Percentiles rank a stretch among this genome's conserved stretches.
Evolutionary conservation across 768 basidiomycete species (phyloP).

Genomic region (Pulveroboletus frians): DNA sequence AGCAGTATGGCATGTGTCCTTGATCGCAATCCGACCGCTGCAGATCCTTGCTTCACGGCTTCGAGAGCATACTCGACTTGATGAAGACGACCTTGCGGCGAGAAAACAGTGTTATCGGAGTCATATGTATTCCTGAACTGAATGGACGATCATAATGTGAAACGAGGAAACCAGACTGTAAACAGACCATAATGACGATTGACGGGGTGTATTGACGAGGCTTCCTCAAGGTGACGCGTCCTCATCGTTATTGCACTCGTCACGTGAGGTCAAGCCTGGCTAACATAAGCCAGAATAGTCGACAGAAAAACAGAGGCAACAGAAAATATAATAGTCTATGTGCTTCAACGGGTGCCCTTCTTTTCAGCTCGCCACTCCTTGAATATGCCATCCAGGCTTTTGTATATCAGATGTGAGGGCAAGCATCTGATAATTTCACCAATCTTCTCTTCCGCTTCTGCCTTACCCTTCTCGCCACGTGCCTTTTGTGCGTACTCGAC

Average conservation of each 20-base stretch:
- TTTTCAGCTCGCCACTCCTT: conserved; percentile 87
- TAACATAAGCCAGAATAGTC: conserved; percentile 1
- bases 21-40: conserved; percentile 93
- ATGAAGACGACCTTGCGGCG: conserved; percentile 93
- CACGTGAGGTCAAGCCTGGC: conserved; percentile 19
- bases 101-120: conserved; percentile 97
- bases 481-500: conserved; percentile 78
- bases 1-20: conserved; percentile 92
- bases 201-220: conserved; percentile 8
- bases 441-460: conserved; percentile 67
- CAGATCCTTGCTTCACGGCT: conserved; percentile 99
- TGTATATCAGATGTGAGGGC: conserved; percentile 82
- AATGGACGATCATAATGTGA: neutral
- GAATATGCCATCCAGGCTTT: conserved; percentile 91
- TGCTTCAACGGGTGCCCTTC: conserved; percentile 52
- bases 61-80: conserved; percentile 99
- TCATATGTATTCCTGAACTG: conserved; percentile 97
- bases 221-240: conserved; percentile 31
- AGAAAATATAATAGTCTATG: conserved; percentile 7
- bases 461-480: conserved; percentile 58
- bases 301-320: conserved; percentile 1
- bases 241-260: conserved; percentile 12
- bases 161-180: neutral
- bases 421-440: conserved; percentile 88
- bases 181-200: conserved; percentile 29